Percentiles rank a stretch among this genome's conserved stretches.
Evolutionary conservation across 148 eudicot species (phyloP).

Genomic region (Bassia scoparia): DNA sequence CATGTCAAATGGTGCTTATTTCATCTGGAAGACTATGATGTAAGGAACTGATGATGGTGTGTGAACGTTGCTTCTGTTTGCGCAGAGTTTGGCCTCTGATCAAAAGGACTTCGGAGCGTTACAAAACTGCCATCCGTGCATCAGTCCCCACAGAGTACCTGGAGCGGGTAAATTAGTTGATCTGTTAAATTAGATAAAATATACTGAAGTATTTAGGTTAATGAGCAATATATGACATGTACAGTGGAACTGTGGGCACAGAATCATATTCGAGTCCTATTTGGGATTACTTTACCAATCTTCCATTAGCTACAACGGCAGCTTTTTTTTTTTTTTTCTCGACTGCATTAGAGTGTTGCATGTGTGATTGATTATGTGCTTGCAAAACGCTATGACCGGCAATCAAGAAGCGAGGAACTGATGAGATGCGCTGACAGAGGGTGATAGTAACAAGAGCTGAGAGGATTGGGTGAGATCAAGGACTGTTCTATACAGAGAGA

Average conservation of each 20-base stretch:
- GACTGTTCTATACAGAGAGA: conserved; percentile 69
- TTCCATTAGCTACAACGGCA: background rate
- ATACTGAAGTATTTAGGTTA: too few relatives aligned
- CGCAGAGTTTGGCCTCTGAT: conserved; percentile 31
- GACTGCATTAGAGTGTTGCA: background rate
- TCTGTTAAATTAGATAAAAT: too few relatives aligned
- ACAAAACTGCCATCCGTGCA: conserved; percentile 57
- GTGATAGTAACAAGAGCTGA: conserved; percentile 74
- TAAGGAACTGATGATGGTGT: background rate
- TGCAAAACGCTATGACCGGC: conserved; percentile 55
- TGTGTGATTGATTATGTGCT: background rate
- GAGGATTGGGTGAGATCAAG: conserved; percentile 47
- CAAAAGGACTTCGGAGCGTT: conserved; percentile 42
- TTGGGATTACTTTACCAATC: too few relatives aligned
- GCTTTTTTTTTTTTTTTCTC: background rate
- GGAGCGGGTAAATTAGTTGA: conserved; percentile 58
- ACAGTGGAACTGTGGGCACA: too few relatives aligned
- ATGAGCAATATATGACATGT: too few relatives aligned
- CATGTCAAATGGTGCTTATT: background rate
- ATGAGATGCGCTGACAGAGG: conserved; percentile 74
- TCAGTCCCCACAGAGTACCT: conserved; percentile 60
- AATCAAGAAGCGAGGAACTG: conserved; percentile 50
- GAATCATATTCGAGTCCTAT: too few relatives aligned
- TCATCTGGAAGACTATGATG: background rate
- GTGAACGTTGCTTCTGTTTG: background rate